Percentiles rank a stretch among this genome's conserved stretches.
Evolutionary conservation across 345 rosid species (phyloP).

Genomic region (Moricandia arvensis): DNA sequence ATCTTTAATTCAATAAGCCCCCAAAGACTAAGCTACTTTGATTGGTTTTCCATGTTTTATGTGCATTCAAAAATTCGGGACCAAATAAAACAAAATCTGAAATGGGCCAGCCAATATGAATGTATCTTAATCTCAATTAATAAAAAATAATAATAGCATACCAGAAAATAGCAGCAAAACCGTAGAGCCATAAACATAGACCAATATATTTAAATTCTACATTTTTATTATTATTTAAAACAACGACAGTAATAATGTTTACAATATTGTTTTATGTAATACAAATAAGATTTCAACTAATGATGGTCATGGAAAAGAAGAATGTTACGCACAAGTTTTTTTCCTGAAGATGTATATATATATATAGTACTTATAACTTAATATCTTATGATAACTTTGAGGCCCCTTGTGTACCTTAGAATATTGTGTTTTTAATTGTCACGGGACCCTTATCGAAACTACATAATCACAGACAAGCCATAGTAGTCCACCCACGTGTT

Average conservation of each 20-base stretch:
- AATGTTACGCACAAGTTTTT: neutral
- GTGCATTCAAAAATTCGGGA: slow-evolving; percentile 4
- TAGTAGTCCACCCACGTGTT: slow-evolving; percentile 11
- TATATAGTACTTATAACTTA: slow-evolving; percentile 3
- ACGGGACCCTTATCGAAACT: slow-evolving; percentile 5
- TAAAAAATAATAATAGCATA: neutral
- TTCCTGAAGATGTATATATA: slow-evolving; percentile 6
- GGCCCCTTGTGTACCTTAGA: slow-evolving; percentile 19
- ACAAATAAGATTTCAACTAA: neutral
- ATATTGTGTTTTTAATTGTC: neutral
- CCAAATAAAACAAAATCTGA: slow-evolving; percentile 25
- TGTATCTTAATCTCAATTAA: slow-evolving; percentile 2
- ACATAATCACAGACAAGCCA: slow-evolving; percentile 6
- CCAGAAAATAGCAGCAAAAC: neutral
- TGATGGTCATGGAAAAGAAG: neutral
- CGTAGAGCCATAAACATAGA: neutral
- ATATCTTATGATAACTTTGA: slow-evolving; percentile 9
- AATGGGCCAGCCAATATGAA: slow-evolving; percentile 24
- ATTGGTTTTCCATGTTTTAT: slow-evolving; percentile 9
- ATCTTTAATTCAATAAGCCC: too few relatives aligned
- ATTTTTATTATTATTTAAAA: neutral
- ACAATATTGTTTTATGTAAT: neutral
- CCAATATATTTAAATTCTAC: neutral
- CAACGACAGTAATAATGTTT: neutral
- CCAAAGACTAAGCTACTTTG: neutral